Evolutionary conservation across 441 rosid genomes (phyloP).

Genomic region (Brassica balearica): DNA sequence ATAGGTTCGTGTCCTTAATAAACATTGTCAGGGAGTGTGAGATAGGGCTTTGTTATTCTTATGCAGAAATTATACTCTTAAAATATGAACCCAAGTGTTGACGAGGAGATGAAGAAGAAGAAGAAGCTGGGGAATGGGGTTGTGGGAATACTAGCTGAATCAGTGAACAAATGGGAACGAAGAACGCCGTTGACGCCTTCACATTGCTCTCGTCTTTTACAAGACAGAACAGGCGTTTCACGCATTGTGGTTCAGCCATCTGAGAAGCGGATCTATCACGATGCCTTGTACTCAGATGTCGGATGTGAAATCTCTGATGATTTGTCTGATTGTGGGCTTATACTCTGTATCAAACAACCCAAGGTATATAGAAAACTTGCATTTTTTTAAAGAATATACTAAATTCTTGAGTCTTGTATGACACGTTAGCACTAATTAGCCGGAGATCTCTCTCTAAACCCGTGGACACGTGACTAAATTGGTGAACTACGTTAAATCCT

Average conservation of each 20-base stretch:
- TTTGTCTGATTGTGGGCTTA: constrained; percentile 71
- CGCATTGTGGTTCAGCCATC: constrained; percentile 76
- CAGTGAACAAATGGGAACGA: constrained; percentile 90
- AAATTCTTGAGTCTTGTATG: too few relatives aligned
- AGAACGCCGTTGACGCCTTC: constrained; percentile 87
- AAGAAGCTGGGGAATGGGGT: constrained; percentile 86
- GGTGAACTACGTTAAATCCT: too few relatives aligned
- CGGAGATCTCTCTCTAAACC: too few relatives aligned
- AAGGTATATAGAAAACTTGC: constrained; percentile 47
- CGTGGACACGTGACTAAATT: too few relatives aligned
- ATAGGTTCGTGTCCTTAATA: not conserved
- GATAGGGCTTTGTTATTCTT: not conserved
- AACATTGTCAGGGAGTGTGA: not conserved
- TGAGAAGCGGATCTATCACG: constrained; percentile 70
- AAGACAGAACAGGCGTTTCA: constrained; percentile 69
- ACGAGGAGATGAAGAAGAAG: constrained; percentile 42
- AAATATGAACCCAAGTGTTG: constrained; percentile 22
- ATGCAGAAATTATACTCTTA: not conserved
- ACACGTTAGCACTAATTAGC: too few relatives aligned
- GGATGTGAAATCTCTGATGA: constrained; percentile 73
- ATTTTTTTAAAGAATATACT: not conserved
- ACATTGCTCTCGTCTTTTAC: constrained; percentile 86
- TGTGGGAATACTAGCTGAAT: constrained; percentile 81
- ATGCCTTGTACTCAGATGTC: constrained; percentile 61
- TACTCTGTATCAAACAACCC: constrained; percentile 83